Base-by-base conservation (phyloP, 345 rosid genomes). In the Populus davidiana region DNA sequence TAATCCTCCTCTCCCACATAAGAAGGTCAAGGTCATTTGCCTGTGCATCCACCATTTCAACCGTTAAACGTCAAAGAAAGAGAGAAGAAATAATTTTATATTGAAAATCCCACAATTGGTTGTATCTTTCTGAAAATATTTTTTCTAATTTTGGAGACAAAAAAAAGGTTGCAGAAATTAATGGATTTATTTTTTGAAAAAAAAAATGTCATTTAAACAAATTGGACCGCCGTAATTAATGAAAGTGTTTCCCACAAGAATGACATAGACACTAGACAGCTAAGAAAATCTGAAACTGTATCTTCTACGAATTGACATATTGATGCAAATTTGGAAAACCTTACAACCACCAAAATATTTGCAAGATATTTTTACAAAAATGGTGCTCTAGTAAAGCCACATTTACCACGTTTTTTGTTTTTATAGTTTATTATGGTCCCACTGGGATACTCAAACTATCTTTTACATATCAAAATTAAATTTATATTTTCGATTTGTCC, bases 1-100 rank as follows among this genome's bases (percentile, higher is more conserved):
- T 6, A 90, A 88, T 41, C 99, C 99, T 80, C 98, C 99, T 86
- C 89, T 86, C 38, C 99, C 99, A 62, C 96, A 88, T 70, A 95
- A 84, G 90, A 91, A 91, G 2, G 98, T 93, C 81, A 91, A 90
- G 66, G 91, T 91, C 88, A 96, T 91, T 86, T 8, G 50, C 88
- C 96, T 93, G 88, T 8, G 44, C 17, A 67, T 8, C 8, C 44
- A 43, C 2, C 18, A 35, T 36, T 4, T 36, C 18, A 36, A 29
- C 6, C 38, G 3, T n/a, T 36, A 50, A 8, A 21, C 41, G 38
- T 18, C 20, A 39, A 3, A 27, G 6, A 75, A 14, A 31, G 16
- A n/a, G 2, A 23, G 3, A 39, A 4, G 0, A 27, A 49, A 47
- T 8, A 3, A 21, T 21, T 54, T 54, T n/a, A 54, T n/a, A 54